phyloP scores from a whole-genome alignment of 805 yeast species.

The Lachancea thermotolerans region DNA sequence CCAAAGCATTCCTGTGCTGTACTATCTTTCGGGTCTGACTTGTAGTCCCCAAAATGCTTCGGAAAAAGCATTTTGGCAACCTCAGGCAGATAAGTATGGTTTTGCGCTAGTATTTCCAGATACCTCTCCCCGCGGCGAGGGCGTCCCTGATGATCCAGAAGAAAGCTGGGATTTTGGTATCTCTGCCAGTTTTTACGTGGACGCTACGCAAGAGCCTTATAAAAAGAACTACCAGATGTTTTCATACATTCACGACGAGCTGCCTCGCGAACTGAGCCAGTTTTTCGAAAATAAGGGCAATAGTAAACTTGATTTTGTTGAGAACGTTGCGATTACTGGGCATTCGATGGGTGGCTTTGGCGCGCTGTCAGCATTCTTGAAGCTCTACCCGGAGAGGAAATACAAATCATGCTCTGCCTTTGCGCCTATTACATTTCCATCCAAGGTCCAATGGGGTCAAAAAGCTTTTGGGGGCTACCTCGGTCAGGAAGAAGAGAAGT shows the following conservation, averaged over 20 bases:
- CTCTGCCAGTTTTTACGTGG: constrained; percentile 92
- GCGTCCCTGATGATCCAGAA: constrained; percentile 66
- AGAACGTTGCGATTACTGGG: constrained; percentile 73
- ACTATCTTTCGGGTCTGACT: constrained; percentile 83
- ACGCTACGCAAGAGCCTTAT: constrained; percentile 75
- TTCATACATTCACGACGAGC: constrained; percentile 69
- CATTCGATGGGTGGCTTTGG: constrained; percentile 99
- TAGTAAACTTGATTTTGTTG: constrained; percentile 48
- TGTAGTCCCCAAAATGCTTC: constrained; percentile 91
- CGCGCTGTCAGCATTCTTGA: constrained; percentile 64
- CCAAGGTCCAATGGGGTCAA: constrained; percentile 76
- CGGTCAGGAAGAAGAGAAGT: constrained; percentile 43
- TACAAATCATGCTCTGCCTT: constrained; percentile 83
- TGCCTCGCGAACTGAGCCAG: constrained; percentile 46
- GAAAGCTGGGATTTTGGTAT: constrained; percentile 79
- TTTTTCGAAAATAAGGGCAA: constrained; percentile 30
- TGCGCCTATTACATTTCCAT: constrained; percentile 83
- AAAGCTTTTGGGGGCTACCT: constrained; percentile 78
- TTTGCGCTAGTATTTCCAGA: constrained; percentile 91
- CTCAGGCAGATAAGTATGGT: constrained; percentile 72
- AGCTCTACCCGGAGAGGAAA: constrained; percentile 48
- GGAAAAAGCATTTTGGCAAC: constrained; percentile 85
- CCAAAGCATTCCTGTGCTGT: constrained; percentile 57
- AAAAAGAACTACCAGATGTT: constrained; percentile 75
- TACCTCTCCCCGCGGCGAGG: constrained; percentile 86